These are phyloP conservation scores for Lachancea quebecensis DNA, from an alignment of 805 yeast species.

Conservation along the genomic window DNA sequence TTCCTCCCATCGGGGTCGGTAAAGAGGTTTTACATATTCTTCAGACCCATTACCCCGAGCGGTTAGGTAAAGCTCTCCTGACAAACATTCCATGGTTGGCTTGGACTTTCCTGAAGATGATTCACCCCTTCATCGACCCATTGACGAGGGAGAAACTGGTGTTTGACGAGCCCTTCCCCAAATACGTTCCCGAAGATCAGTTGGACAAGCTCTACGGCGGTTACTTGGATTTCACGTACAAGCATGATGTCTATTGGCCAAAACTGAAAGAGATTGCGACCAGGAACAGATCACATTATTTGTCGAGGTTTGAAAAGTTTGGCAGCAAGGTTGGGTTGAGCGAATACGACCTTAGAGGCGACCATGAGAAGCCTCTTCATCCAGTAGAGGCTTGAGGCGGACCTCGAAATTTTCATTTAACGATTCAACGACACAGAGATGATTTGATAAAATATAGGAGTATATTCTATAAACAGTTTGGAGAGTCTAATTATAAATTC, in stretches of 20 bases:
- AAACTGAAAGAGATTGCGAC: constrained; percentile 54
- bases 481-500: background rate
- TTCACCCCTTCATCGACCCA: constrained; percentile 95
- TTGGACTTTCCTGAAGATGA: constrained; percentile 84
- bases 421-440: constrained; percentile 1
- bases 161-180: constrained; percentile 79
- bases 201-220: constrained; percentile 86
- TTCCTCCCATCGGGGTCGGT: constrained; percentile 86
- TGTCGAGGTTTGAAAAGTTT: constrained; percentile 60
- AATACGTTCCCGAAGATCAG: constrained; percentile 76
- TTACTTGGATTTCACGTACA: constrained; percentile 70
- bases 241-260: constrained; percentile 77
- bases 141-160: constrained; percentile 89
- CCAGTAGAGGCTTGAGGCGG: constrained; percentile 17
- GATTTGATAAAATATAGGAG: background rate
- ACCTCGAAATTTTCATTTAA: background rate
- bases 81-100: constrained; percentile 93
- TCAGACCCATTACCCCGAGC: constrained; percentile 96
- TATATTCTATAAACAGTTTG: background rate
- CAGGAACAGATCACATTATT: constrained; percentile 53
- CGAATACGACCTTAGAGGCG: constrained; percentile 69
- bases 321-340: constrained; percentile 73
- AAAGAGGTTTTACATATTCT: constrained; percentile 87
- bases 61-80: constrained; percentile 85
- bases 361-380: constrained; percentile 23